Evolutionary conservation across 805 yeast species (phyloP), one percentile per base, ranked within the genome.

Genomic region (Metschnikowia chrysomelidarum): DNA sequence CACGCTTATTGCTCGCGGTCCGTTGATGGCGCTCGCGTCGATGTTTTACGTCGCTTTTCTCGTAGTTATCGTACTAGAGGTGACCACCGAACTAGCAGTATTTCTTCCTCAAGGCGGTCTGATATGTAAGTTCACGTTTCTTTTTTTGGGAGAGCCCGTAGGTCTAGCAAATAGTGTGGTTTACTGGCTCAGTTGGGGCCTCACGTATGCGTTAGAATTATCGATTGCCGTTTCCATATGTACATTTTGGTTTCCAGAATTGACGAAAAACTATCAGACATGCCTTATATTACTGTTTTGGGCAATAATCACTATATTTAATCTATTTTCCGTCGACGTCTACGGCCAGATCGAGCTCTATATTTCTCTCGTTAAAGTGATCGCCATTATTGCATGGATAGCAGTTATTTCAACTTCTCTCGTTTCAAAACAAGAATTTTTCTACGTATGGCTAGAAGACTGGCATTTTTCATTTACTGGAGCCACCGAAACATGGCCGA

Each of bases 161-260:
- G 56, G 53, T 3, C 24, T 41, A n/a, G 45, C 51, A 14, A 51
- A 47, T 25, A 50, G 49, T 26, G 12, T 51, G 15, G 44, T 54
- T 12, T 54, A 51, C 34, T 54, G 59, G 57, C 24, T 53, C 16
- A 50, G 55, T 32, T 54, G 59, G 59, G 44, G 50, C 12, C 34
- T 54, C n/a, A 54, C 59, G 2, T 44, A 50, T 20, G 56, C 56
- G 7, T 35, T 52, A 15, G 59, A 54, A 26, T 40, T 52, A 19
- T 43, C 51, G 19, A 34, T 54, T 5, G 39, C 51, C 14, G 43
- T 34, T 21, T 28, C 46, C 7, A 39, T 48, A 4, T 38, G 50
- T 20, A 19, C 39, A 13, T 47, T 34, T 24, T 53, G 56, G 56
- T 18, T 19, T 17, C 31, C 33, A 6, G 38, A 27, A 15, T 27